Conservation (phyloP, 352 stramenopile genomes). For the Elongisporangium anandrum region DNA sequence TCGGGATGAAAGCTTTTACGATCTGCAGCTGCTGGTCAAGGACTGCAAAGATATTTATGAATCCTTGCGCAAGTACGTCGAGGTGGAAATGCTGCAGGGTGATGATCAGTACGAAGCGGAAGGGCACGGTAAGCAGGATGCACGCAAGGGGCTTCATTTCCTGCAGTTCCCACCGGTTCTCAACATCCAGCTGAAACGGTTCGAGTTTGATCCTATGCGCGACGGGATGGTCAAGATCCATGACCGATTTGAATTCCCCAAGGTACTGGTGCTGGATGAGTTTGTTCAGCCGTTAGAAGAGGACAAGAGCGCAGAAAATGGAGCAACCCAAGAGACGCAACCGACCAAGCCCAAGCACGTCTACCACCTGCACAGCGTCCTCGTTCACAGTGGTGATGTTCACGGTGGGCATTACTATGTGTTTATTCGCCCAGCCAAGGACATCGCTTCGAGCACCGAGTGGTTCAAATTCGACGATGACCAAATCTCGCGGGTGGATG, state of each 20-base stretch:
- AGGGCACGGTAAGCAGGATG: constrained; percentile 87
- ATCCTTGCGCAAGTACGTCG: constrained; percentile 90
- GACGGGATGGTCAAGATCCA: constrained; percentile 89
- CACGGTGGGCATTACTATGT: constrained; percentile 88
- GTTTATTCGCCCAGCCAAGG: constrained; percentile 78
- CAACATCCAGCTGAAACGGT: constrained; percentile 92
- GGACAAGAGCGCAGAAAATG: constrained; percentile 1
- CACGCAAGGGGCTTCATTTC: constrained; percentile 87
- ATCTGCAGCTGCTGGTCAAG: constrained; percentile 92
- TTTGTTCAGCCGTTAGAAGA: constrained; percentile 33
- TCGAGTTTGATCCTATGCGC: constrained; percentile 83
- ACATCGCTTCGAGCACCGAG: constrained; percentile 50
- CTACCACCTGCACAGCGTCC: constrained; percentile 82
- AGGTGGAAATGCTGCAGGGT: constrained; percentile 89
- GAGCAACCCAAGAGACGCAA: background rate
- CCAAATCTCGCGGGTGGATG: constrained; percentile 72
- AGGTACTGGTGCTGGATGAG: constrained; percentile 65
- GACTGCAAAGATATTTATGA: constrained; percentile 86
- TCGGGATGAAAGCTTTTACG: constrained; percentile 90
- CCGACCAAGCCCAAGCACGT: constrained; percentile 22
- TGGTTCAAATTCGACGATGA: constrained; percentile 89
- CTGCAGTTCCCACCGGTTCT: constrained; percentile 84
- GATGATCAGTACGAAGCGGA: constrained; percentile 94
- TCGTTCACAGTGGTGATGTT: constrained; percentile 84
- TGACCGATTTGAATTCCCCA: constrained; percentile 84